Evolutionary conservation across 768 basidiomycete genomes (phyloP), one percentile per base, ranked within the genome.

Genomic region (Auricularia heimuer): DNA sequence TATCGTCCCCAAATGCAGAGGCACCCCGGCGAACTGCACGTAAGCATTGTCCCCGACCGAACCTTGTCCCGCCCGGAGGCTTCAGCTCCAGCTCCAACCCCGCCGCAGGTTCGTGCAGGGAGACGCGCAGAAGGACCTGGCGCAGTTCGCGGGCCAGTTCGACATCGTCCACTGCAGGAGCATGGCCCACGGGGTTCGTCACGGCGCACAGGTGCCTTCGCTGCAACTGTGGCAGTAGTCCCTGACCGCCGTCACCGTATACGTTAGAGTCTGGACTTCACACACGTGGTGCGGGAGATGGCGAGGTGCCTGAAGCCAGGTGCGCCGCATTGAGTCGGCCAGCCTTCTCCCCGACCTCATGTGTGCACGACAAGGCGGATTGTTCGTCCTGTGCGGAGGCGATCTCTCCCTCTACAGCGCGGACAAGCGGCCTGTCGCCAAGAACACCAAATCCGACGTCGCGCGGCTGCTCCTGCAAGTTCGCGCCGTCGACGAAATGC

Each of bases 151-250:
- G 24, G 64, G 63, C 2, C 65, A 67, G 58, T 73, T 71, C 51
- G 69, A 70, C 64, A 64, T 75, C 47, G 65, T 74, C 12, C 73
- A 75, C 67, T 71, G 71, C 65, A 73, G 74, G 7, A 69, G 68
- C 66, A 69, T 73, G 24, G 67, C 68, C 24, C 70, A 69, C 54
- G 70, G 72, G 67, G 73, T 72, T 51, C 62, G 72, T 64, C 24
- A 24, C 61, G 72, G 63, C 24, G 33, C 18, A 4, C 21, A 21
- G 35, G 18, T 33, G 36, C 54, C 24, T 2, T 62, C 54, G 21
- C 36, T 10, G 45, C 21, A 34, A 18, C 21, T 44, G n/a, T 66
- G 24, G 39, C 36, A 51, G 51, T 29, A 42, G 8, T 7, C 39
- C 39, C 61, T 47, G 16, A 47, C 29, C 16, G 11, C 3, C 2